Conservation (phyloP, 106 monocot species). For the Vanilla planifolia region DNA sequence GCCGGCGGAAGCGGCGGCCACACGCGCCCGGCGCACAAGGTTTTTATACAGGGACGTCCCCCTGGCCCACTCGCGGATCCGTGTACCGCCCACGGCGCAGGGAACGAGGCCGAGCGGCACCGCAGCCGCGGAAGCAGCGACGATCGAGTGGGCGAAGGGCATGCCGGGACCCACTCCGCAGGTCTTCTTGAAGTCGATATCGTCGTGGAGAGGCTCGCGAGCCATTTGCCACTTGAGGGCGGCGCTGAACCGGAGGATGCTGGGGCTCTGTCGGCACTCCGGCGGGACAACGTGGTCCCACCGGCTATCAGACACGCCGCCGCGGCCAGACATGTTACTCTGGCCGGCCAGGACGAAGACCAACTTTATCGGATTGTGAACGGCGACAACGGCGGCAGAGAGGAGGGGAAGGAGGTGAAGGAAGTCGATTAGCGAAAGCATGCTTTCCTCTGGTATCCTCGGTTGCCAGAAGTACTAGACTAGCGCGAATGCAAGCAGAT, state of each 20-base stretch:
- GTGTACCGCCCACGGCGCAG: conserved; percentile 22
- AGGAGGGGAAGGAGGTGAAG: not conserved
- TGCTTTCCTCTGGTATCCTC: no score
- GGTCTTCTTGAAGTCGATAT: conserved; percentile 53
- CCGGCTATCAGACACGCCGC: conserved; percentile 25
- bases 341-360: conserved; percentile 60
- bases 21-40: conserved; percentile 26
- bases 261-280: conserved; percentile 30
- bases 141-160: conserved; percentile 52
- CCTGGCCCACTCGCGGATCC: conserved; percentile 32
- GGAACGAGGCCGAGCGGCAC: conserved; percentile 23
- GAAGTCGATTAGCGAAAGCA: no score
- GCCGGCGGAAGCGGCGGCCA: conserved; percentile 9
- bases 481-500: no score
- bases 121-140: not conserved
- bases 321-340: conserved; percentile 64
- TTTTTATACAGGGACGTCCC: conserved; percentile 22
- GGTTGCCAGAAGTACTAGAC: no score
- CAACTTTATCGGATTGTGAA: conserved; percentile 8
- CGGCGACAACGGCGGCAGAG: not conserved
- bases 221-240: conserved; percentile 36
- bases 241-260: conserved; percentile 58
- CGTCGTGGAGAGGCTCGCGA: conserved; percentile 74
- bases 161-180: conserved; percentile 81
- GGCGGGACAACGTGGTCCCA: conserved; percentile 30